Evolutionary conservation across 768 basidiomycete species (phyloP).

Genomic region (Tephrocybe sp.): DNA sequence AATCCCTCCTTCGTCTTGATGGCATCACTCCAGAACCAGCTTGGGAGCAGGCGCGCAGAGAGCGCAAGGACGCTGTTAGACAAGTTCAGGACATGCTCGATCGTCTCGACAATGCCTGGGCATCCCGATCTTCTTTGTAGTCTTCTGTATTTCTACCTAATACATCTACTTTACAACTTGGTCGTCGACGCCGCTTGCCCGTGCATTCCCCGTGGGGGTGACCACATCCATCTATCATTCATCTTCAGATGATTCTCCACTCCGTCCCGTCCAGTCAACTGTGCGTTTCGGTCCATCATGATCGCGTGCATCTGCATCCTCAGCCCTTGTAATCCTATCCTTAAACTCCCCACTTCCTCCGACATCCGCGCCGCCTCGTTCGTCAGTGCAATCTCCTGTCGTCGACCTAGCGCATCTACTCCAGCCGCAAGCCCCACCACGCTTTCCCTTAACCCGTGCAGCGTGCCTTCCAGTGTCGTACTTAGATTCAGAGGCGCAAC

Average conservation of each 20-base stretch:
- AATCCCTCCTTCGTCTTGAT: constrained; percentile 85
- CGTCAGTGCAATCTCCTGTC: constrained; percentile 62
- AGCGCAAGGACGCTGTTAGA: constrained; percentile 84
- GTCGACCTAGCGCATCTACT: constrained; percentile 58
- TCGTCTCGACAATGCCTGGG: constrained; percentile 72
- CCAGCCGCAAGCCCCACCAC: constrained; percentile 57
- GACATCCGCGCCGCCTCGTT: constrained; percentile 71
- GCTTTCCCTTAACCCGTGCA: constrained; percentile 56
- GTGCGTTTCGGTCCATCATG: constrained; percentile 74
- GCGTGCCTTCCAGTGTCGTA: constrained; percentile 60
- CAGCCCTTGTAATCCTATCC: constrained; percentile 69
- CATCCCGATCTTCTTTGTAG: constrained; percentile 17
- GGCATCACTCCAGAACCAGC: constrained; percentile 69
- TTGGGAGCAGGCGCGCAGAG: constrained; percentile 76
- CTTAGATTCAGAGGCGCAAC: constrained; percentile 64
- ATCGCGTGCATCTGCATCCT: constrained; percentile 77
- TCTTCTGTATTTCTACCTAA: neutral
- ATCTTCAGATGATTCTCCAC: constrained; percentile 15
- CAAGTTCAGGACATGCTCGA: constrained; percentile 84
- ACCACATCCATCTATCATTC: constrained; percentile 17
- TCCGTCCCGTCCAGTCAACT: constrained; percentile 43
- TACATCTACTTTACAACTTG: constrained; percentile 22
- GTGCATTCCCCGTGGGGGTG: constrained; percentile 14
- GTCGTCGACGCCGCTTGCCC: constrained; percentile 25
- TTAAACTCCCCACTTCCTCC: constrained; percentile 70